A percentile compares a stretch with the other conserved stretches of the same genome.
Conservation (phyloP, 441 rosid genomes). For the Dalechampia spathulata region DNA sequence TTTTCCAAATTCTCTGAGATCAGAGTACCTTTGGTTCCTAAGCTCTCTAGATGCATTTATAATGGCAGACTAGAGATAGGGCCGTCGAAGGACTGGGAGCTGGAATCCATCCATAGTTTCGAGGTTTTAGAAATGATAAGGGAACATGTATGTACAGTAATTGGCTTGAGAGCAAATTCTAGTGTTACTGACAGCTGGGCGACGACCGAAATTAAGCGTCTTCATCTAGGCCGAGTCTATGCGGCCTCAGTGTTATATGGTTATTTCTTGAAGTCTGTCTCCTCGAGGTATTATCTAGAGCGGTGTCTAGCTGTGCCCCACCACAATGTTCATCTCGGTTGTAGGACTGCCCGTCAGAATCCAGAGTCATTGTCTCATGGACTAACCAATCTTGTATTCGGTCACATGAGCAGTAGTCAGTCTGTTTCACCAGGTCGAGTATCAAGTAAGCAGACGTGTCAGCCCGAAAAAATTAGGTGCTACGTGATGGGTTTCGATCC, state of each 20-base stretch:
- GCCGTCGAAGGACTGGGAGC: slow-evolving; percentile 82
- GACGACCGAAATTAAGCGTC: slow-evolving; percentile 49
- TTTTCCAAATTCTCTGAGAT: slow-evolving; percentile 74
- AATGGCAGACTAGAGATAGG: slow-evolving; percentile 77
- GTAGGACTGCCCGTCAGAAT: slow-evolving; percentile 25
- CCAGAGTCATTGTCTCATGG: slow-evolving; percentile 26
- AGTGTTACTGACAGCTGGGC: slow-evolving; percentile 79
- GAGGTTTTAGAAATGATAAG: slow-evolving; percentile 64
- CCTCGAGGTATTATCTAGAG: slow-evolving; percentile 63
- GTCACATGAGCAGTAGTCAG: slow-evolving; percentile 14
- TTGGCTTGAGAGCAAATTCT: slow-evolving; percentile 64
- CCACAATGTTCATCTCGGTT: slow-evolving; percentile 19
- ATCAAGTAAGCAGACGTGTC: slow-evolving; percentile 20
- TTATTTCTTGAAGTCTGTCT: slow-evolving; percentile 78
- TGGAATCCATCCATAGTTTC: slow-evolving; percentile 65
- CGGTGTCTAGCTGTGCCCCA: slow-evolving; percentile 28
- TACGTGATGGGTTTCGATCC: slow-evolving; percentile 65
- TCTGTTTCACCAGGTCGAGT: slow-evolving; percentile 22
- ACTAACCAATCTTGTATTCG: slow-evolving; percentile 35
- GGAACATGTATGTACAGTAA: slow-evolving; percentile 66
- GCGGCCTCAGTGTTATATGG: slow-evolving; percentile 71
- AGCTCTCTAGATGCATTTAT: slow-evolving; percentile 70
- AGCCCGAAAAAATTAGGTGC: slow-evolving; percentile 41
- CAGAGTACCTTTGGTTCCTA: slow-evolving; percentile 76
- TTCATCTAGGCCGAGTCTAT: slow-evolving; percentile 47